phyloP scores from a whole-genome alignment of 1,139 yeast genomes.

The Pichia terricola region DNA sequence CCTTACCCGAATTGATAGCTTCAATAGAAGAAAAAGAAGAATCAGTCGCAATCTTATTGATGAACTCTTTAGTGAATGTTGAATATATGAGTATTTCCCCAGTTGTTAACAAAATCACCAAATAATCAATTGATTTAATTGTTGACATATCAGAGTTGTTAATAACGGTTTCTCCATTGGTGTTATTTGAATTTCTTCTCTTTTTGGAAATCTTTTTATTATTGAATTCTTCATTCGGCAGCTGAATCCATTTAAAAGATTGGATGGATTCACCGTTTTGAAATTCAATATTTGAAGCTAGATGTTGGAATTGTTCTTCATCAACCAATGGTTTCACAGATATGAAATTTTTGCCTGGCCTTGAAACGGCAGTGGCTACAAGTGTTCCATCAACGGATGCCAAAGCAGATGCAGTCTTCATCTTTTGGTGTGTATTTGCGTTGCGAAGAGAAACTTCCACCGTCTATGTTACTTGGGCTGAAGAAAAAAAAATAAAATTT shows the following conservation, averaged over 20 bases:
- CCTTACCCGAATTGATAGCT: conserved; percentile 4
- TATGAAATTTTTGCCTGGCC: background rate
- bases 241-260: conserved; percentile 21
- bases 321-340: background rate
- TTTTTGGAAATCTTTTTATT: background rate
- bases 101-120: conserved; percentile 31
- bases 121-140: conserved; percentile 15
- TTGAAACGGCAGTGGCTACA: conserved; percentile 17
- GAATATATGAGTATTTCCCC: conserved; percentile 36
- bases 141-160: conserved; percentile 4
- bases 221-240: background rate
- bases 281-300: conserved; percentile 19
- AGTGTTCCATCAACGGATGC: conserved; percentile 10
- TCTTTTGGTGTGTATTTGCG: no score
- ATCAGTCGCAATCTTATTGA: conserved; percentile 28
- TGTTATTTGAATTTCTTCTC: conserved; percentile 2
- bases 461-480: no score
- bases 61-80: conserved; percentile 30
- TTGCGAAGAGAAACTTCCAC: no score
- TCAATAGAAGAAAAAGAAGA: conserved; percentile 17
- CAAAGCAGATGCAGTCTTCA: conserved; percentile 9
- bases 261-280: conserved; percentile 22
- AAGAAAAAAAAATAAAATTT: no score
- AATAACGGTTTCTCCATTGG: conserved; percentile 1
- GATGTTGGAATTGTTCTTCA: background rate